Percentiles rank a stretch among this genome's conserved stretches.
These are phyloP conservation scores for Pleurotus tuoliensis DNA, from an alignment of 768 basidiomycete species.

Conservation along the genomic window DNA sequence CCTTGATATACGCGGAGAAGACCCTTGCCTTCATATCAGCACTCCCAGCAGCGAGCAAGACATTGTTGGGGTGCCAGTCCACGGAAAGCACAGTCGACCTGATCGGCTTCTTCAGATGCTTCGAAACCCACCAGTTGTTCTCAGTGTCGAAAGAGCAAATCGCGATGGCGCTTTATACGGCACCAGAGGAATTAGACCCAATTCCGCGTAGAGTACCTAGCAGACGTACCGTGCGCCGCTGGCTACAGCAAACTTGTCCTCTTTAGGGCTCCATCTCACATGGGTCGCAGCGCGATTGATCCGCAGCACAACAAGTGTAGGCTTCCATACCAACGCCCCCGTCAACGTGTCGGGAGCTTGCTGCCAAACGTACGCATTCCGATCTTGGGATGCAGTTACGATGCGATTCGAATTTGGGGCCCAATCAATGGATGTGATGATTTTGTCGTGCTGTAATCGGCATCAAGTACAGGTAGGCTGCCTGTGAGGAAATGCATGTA, in stretches of 20 bases:
- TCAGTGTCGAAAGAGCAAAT: slow-evolving; percentile 97
- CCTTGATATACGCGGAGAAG: slow-evolving; percentile 98
- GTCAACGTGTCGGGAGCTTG: slow-evolving; percentile 70
- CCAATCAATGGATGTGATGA: slow-evolving; percentile 98
- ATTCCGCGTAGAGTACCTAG: not conserved
- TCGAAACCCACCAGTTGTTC: slow-evolving; percentile 99
- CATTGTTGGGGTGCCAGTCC: slow-evolving; percentile 99
- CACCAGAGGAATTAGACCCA: not conserved
- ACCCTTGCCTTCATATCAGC: slow-evolving; percentile 98
- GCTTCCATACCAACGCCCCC: slow-evolving; percentile 81
- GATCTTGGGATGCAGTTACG: slow-evolving; percentile 97
- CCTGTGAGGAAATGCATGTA: slow-evolving; percentile 24
- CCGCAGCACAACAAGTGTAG: slow-evolving; percentile 90
- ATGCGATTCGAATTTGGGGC: slow-evolving; percentile 95
- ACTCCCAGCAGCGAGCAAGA: slow-evolving; percentile 93
- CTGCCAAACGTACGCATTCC: slow-evolving; percentile 99
- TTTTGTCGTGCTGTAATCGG: slow-evolving; percentile 76
- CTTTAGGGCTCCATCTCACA: slow-evolving; percentile 95
- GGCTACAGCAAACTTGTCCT: slow-evolving; percentile 98
- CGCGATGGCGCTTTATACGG: slow-evolving; percentile 72
- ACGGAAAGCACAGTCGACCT: slow-evolving; percentile 89
- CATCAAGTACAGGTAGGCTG: not conserved
- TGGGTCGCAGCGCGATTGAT: slow-evolving; percentile 95
- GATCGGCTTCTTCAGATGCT: slow-evolving; percentile 96
- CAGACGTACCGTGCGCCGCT: slow-evolving; percentile 80